Evolutionary conservation across 2,329 filamentous ascomycete genomes (phyloP), one percentile per base, ranked within the genome.

Genomic region (Amesomyces nigricolor): DNA sequence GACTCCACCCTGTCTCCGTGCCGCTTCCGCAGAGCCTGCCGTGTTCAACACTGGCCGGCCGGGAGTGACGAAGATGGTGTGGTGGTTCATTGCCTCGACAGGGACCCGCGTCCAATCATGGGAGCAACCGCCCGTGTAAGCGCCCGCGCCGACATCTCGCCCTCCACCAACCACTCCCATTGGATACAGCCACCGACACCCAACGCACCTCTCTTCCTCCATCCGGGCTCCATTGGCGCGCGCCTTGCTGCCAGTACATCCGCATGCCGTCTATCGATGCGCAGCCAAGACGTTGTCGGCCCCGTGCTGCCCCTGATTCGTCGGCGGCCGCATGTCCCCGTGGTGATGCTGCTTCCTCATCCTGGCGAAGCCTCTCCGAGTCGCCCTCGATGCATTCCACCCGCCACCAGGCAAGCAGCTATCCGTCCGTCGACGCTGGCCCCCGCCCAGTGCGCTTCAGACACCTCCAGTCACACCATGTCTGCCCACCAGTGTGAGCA

Each of bases 221-320:
- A 59, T 60, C 53, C 26, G 29, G 45, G 30, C 48, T 51, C 47
- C 53, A 59, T 65, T 65, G 61, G 63, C 64, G 63, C 64, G 64
- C 64, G 63, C 63, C 64, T 61, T 63, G 22, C 22, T 26, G 22
- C 4, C 22, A 26, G 22, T 26, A 40, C 51, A 49, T 49, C 56
- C 47, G 59, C 60, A 63, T 61, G 47, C 39, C 61, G 43, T 53
- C 51, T 60, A 61, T 65, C 56, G 62, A 62, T 53, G 58, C 51
- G 50, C 40, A 51, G 43, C 44, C 50, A 22, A 44, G 29, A 45
- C 53, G 39, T 52, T 19, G 45, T 49, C 54, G 48, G 47, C 32
- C 22, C 35, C 48, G 38, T 56, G 43, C 47, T 40, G 51, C 32
- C 32, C 48, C 49, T 64, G 57, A 65, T 66, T 65, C 59, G 63